Percentiles rank a stretch among this genome's conserved stretches.
These are phyloP conservation scores for Tolypocladium tropicale DNA, from an alignment of 2,329 filamentous ascomycete species.

Conservation along the genomic window DNA sequence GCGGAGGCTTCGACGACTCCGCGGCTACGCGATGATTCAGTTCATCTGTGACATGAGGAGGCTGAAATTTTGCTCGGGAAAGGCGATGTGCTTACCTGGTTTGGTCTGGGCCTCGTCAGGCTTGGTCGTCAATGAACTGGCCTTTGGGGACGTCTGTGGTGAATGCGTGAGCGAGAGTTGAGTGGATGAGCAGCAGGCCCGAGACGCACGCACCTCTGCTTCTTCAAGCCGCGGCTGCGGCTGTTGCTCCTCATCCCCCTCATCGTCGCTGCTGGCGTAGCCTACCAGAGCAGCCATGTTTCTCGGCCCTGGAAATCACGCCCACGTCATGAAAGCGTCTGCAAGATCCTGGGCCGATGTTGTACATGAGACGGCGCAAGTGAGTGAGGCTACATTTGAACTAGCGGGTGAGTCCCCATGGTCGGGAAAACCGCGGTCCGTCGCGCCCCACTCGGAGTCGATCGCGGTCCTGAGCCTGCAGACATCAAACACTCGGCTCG, in stretches of 20 bases:
- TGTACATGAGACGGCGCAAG: neutral
- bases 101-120: neutral
- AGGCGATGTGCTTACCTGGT: neutral
- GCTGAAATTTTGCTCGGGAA: neutral
- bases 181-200: no score
- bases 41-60: neutral
- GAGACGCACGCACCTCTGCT: neutral
- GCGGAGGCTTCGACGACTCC: neutral
- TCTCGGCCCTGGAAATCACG: neutral
- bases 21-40: neutral
- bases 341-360: neutral
- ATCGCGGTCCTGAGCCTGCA: neutral
- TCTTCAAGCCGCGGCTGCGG: neutral
- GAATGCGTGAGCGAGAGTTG: neutral
- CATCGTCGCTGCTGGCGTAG: constrained; percentile 43
- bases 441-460: neutral
- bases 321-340: neutral
- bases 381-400: neutral
- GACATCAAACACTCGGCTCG: neutral
- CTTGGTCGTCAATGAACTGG: neutral
- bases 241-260: constrained; percentile 22
- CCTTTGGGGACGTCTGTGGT: neutral
- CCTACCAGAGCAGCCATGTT: constrained; percentile 34
- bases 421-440: neutral
- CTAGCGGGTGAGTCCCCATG: neutral